Conservation (phyloP, 176 grass and related monocot species). For the Ampelocalamus luodianensis region DNA sequence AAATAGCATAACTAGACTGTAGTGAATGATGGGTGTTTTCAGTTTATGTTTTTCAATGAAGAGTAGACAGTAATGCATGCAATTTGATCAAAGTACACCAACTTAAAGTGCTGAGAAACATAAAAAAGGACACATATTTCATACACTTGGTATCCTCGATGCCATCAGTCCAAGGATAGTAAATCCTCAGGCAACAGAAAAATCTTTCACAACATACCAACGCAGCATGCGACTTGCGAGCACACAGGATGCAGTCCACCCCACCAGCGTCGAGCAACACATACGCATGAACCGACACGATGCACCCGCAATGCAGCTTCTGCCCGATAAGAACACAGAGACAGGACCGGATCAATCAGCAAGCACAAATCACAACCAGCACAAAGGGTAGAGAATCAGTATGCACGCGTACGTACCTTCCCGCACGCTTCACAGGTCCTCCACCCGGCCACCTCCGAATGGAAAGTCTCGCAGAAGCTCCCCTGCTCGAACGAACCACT, state of each 20-base stretch:
- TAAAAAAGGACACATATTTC: not conserved
- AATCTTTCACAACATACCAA: conserved; percentile 40
- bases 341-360: conserved; percentile 18
- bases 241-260: conserved; percentile 76
- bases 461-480: conserved; percentile 92
- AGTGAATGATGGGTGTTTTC: conserved; percentile 14
- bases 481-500: conserved; percentile 80
- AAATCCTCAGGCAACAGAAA: not conserved
- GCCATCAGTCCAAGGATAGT: conserved; percentile 16
- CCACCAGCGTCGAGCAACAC: conserved; percentile 89
- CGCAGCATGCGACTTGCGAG: conserved; percentile 56
- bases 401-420: conserved; percentile 67
- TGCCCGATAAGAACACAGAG: conserved; percentile 47
- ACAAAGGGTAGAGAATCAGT: not conserved
- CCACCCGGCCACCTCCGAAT: conserved; percentile 87
- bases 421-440: conserved; percentile 90
- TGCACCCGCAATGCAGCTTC: conserved; percentile 93
- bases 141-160: not conserved
- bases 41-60: not conserved
- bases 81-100: conserved; percentile 6
- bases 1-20: conserved; percentile 7
- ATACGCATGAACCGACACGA: conserved; percentile 79
- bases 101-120: not conserved
- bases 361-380: not conserved
- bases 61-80: conserved; percentile 15